Evolutionary conservation across 768 basidiomycete species (phyloP), one percentile per base, ranked within the genome.

Genomic region (Rhodotorula babjevae): DNA sequence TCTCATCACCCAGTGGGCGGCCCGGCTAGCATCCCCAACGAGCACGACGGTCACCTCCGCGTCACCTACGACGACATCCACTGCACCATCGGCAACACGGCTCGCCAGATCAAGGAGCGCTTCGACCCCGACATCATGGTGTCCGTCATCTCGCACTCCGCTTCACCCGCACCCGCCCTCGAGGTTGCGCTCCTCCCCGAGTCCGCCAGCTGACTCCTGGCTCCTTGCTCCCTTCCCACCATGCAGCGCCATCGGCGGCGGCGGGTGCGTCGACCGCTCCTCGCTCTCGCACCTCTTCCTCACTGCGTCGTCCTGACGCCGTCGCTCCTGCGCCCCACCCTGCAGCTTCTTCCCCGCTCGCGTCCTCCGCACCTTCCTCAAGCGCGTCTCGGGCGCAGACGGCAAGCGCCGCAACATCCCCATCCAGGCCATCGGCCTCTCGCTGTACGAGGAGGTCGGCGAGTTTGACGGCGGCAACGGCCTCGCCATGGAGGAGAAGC

Each of bases 271-370:
- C 23, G 40, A 4, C 9, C 21, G 25, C 12, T 50, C 12, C 47
- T 36, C 36, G 29, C 29, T 65, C 40, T 42, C 49, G 27, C 36
- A 36, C 63, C n/a, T 44, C 46, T 31, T 27, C 31, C 42, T 56
- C 31, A 18, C 14, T 23, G 7, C 33, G 33, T 31, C 27, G 31
- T 21, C 21, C 42, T 42, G 49, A 40, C 49, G 29, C n/a, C n/a
- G n/a, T n/a, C n/a, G n/a, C n/a, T n/a, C n/a, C n/a, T n/a, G n/a
- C n/a, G n/a, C 49, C 18, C 75, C 58, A 33, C 15, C 23, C 47
- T 16, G 14, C 57, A 94, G 95, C 42, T 97, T 95, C 83, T 93
- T 97, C 83, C 94, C 94, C 62, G 94, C 94, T 31, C 89, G 94
- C 58, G 90, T 96, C 57, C 85, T 95, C 29, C 68, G 86, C 65